A percentile compares a stretch with the other conserved stretches of the same genome.
These are phyloP conservation scores for Remersonia thermophila DNA, from an alignment of 2,329 filamentous ascomycete genomes.

Conservation along the genomic window DNA sequence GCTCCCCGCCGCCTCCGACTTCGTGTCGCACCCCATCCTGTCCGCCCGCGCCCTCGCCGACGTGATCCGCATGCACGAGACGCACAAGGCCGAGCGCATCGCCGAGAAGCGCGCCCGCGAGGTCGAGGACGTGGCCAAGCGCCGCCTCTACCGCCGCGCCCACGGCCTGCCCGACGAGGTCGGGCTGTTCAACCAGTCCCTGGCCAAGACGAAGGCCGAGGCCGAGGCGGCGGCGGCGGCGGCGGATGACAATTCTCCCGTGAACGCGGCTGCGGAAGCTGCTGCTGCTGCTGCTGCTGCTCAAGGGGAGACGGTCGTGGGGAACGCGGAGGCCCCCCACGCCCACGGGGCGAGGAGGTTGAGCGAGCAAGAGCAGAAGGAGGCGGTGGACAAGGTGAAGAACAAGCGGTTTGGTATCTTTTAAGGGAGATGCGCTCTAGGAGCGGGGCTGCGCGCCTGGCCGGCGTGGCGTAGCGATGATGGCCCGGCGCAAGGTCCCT, in stretches of 20 bases:
- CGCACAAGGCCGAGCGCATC: slow-evolving; percentile 55
- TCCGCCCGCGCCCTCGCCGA: slow-evolving; percentile 54
- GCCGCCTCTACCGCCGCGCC: slow-evolving; percentile 70
- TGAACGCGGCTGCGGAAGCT: slow-evolving; percentile 22
- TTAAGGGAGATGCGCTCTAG: slow-evolving; percentile 35
- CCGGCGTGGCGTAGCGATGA: too few relatives aligned
- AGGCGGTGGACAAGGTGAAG: slow-evolving; percentile 21
- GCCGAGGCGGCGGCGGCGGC: slow-evolving; percentile 13
- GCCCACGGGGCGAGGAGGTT: slow-evolving; percentile 4
- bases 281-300: slow-evolving; percentile 1
- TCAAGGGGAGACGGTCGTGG: slow-evolving; percentile 25
- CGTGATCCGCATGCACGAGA: slow-evolving; percentile 65
- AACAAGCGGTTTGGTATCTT: slow-evolving; percentile 85
- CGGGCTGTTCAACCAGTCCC: slow-evolving; percentile 29
- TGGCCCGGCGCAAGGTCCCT: too few relatives aligned
- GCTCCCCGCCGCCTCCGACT: slow-evolving; percentile 57
- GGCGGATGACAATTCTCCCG: too few relatives aligned
- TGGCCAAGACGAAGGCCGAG: slow-evolving; percentile 13
- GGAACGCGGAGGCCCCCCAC: slow-evolving; percentile 26
- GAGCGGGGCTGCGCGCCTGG: too few relatives aligned
- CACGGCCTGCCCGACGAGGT: slow-evolving; percentile 63
- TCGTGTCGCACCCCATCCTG: slow-evolving; percentile 56
- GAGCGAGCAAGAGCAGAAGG: slow-evolving; percentile 10
- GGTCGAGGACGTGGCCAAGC: slow-evolving; percentile 79
- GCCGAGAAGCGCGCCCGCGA: slow-evolving; percentile 59